Evolutionary conservation across 805 yeast species (phyloP).

Genomic region (Pachysolen tannophilus): DNA sequence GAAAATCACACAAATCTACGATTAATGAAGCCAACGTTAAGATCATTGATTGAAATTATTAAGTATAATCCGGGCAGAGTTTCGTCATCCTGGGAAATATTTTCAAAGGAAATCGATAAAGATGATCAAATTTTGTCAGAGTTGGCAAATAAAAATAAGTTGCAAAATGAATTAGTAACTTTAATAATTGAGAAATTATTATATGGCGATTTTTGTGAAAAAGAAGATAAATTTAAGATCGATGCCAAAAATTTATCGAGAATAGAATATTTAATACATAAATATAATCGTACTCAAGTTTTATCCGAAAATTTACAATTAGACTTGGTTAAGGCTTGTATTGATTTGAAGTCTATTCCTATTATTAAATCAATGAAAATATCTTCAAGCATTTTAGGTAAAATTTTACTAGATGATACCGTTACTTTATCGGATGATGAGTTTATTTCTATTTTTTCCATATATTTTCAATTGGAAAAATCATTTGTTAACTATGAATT

Average conservation of each 20-base stretch:
- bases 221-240: slow-evolving; percentile 3
- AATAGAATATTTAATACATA: not conserved
- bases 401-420: too few species aligned
- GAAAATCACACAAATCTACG: too few species aligned
- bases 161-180: not conserved
- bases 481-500: too few species aligned
- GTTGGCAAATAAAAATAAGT: not conserved
- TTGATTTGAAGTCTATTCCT: too few species aligned
- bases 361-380: too few species aligned
- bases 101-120: slow-evolving; percentile 6
- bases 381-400: too few species aligned
- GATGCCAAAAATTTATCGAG: not conserved
- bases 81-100: slow-evolving; percentile 23
- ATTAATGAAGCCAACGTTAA: not conserved
- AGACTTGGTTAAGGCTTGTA: too few species aligned
- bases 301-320: too few species aligned
- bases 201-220: slow-evolving; percentile 4
- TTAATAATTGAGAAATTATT: slow-evolving; percentile 4
- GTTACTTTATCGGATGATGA: too few species aligned
- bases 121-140: not conserved
- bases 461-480: too few species aligned
- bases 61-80: slow-evolving; percentile 29
- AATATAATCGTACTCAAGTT: too few species aligned
- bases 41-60: slow-evolving; percentile 15
- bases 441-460: too few species aligned